Evolutionary conservation across 768 basidiomycete species (phyloP), one percentile per base, ranked within the genome.

Genomic region (Phanerodontia chrysosporium): DNA sequence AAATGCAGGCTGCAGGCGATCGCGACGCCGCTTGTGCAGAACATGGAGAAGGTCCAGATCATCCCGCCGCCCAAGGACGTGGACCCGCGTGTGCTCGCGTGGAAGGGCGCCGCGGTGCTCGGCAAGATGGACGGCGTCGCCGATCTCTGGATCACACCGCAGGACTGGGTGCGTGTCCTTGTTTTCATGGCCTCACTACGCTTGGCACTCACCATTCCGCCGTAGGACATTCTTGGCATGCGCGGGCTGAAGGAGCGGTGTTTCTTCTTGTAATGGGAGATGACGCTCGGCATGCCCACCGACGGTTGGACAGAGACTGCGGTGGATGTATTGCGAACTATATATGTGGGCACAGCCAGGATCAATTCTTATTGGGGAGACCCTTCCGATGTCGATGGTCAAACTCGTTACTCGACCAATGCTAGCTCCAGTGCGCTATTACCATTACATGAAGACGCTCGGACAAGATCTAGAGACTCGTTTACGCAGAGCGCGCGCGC

Each of bases 81-180:
- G 45, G 95, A 98, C 72, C 93, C 92, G 5, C 82, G 85, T 25
- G 86, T 93, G 36, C 81, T 98, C 30, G 86, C 86, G 16, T 99
- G 97, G 97, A 98, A 98, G 72, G 97, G 97, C 10, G 93, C 89
- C 6, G 84, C 89, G 8, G 92, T 95, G 13, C 83, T 98, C 44
- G 91, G 88, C 27, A 92, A 92, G 73, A 89, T 98, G 83, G 97
- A 99, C 53, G 85, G 86, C 2, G 84, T 90, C 46, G 80, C 83
- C 29, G 97, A 99, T 63, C 74, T 98, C 57, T 98, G 96, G 96
- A 78, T 98, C 27, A 83, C 91, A 6, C 74, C 78, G 58, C 77
- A 84, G 35, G 97, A 99, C 70, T 99, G 95, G 92, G 92, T 93
- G 72, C 51, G 81, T n/a, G 73, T 25, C 53, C 58, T 56, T 48